phyloP scores from a whole-genome alignment of 2,329 filamentous ascomycete genomes.

The Colletotrichum filicis region DNA sequence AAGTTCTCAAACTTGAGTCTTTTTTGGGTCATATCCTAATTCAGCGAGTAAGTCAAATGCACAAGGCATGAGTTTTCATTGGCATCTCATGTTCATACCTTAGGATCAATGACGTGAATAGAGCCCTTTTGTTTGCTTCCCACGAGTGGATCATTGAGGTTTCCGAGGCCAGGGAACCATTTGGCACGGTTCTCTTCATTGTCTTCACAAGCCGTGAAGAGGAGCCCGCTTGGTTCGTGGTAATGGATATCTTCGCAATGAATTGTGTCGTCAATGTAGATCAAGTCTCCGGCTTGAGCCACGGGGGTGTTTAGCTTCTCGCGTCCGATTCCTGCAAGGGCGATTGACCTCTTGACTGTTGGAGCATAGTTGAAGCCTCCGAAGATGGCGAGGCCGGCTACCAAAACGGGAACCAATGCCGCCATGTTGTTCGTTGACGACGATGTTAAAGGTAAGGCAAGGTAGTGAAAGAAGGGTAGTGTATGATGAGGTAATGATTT shows the following conservation, averaged over 20 bases:
- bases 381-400: conserved; percentile 23
- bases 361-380: conserved; percentile 22
- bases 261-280: conserved; percentile 60
- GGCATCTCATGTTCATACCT: conserved; percentile 46
- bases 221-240: conserved; percentile 55
- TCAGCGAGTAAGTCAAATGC: too few species aligned
- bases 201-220: conserved; percentile 67
- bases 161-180: conserved; percentile 63
- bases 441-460: too few species aligned
- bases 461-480: too few species aligned
- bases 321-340: conserved; percentile 43
- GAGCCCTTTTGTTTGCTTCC: conserved; percentile 51
- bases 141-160: conserved; percentile 52
- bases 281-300: conserved; percentile 43
- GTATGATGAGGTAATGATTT: not conserved
- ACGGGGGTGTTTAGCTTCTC: conserved; percentile 37
- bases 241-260: conserved; percentile 72
- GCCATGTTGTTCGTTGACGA: conserved; percentile 3
- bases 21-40: conserved; percentile 41
- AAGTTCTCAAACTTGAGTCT: conserved; percentile 63
- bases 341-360: not conserved
- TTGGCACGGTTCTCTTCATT: conserved; percentile 52
- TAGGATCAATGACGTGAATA: conserved; percentile 64
- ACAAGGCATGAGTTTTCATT: fast-evolving
- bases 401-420: conserved; percentile 14